Evolutionary conservation across 1,284 basidiomycete species (phyloP).

Genomic region (Mycena citricolor): DNA sequence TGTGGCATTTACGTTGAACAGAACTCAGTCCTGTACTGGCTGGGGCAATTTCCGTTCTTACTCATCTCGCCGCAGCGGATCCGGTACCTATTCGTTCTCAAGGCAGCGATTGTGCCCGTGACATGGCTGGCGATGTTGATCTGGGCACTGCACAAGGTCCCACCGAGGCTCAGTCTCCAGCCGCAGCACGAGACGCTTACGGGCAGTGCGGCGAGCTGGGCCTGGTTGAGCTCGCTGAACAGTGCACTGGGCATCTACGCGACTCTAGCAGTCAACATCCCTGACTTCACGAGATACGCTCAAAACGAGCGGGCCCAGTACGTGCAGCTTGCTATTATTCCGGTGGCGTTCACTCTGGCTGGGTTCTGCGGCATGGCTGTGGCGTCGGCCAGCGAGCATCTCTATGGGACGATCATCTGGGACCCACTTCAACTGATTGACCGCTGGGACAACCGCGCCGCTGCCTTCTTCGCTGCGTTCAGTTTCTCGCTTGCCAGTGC

Average conservation of each 20-base stretch:
- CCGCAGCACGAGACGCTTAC: slow-evolving; percentile 43
- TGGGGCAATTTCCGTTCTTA: slow-evolving; percentile 72
- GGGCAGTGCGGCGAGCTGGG: slow-evolving; percentile 63
- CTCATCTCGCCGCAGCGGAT: slow-evolving; percentile 76
- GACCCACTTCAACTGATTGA: slow-evolving; percentile 56
- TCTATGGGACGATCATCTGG: slow-evolving; percentile 60
- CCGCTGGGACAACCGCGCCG: slow-evolving; percentile 73
- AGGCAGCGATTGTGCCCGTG: slow-evolving; percentile 64
- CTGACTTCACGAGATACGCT: slow-evolving; percentile 71
- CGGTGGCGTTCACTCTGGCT: slow-evolving; percentile 62
- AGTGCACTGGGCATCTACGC: slow-evolving; percentile 67
- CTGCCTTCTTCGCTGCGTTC: slow-evolving; percentile 75
- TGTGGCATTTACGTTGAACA: neutral
- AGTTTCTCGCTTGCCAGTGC: slow-evolving; percentile 59
- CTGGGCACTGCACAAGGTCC: slow-evolving; percentile 71
- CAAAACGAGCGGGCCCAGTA: slow-evolving; percentile 62
- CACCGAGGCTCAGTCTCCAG: slow-evolving; percentile 51
- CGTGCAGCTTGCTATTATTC: slow-evolving; percentile 70
- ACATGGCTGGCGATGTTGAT: slow-evolving; percentile 72
- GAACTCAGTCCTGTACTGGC: slow-evolving; percentile 63
- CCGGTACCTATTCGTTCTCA: slow-evolving; percentile 69
- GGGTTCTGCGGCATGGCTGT: slow-evolving; percentile 60
- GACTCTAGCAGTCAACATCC: slow-evolving; percentile 70
- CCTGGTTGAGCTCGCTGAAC: slow-evolving; percentile 72
- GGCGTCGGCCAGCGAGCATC: slow-evolving; percentile 59